These are phyloP conservation scores for Extremus antarcticus DNA, from an alignment of 495 filamentous ascomycete species.

Conservation along the genomic window DNA sequence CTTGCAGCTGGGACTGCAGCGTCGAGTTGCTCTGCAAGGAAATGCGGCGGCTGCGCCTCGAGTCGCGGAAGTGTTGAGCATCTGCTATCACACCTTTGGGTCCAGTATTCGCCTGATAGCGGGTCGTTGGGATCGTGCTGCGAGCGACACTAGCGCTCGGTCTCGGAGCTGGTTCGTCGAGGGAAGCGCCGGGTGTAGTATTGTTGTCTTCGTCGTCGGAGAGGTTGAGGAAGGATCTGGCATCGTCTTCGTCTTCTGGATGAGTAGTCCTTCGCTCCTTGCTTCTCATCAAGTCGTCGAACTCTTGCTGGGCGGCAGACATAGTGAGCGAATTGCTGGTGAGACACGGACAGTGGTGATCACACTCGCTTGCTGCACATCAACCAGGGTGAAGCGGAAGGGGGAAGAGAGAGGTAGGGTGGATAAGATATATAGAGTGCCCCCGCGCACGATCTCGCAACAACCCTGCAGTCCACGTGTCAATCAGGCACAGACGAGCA, in stretches of 20 bases:
- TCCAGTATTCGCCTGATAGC: conserved; percentile 68
- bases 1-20: conserved; percentile 2
- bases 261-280: conserved; percentile 39
- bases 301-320: conserved; percentile 62
- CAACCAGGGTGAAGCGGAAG: conserved; percentile 3
- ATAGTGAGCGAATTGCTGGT: conserved; percentile 15
- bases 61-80: conserved; percentile 78
- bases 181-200: conserved; percentile 38
- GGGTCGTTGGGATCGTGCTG: conserved; percentile 41
- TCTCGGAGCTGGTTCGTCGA: conserved; percentile 28
- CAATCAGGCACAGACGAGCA: not conserved
- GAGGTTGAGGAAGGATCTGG: conserved; percentile 20
- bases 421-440: not conserved
- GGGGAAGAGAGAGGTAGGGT: not conserved
- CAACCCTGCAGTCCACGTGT: not conserved
- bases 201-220: conserved; percentile 35
- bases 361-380: not conserved
- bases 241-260: conserved; percentile 18
- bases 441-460: too few species aligned
- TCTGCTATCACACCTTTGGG: conserved; percentile 98
- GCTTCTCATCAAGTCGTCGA: conserved; percentile 58
- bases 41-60: conserved; percentile 47
- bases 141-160: conserved; percentile 46
- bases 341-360: not conserved
- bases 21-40: conserved; percentile 11